Conservation (phyloP, 148 eudicot genomes). For the Dysphania ambrosioides region DNA sequence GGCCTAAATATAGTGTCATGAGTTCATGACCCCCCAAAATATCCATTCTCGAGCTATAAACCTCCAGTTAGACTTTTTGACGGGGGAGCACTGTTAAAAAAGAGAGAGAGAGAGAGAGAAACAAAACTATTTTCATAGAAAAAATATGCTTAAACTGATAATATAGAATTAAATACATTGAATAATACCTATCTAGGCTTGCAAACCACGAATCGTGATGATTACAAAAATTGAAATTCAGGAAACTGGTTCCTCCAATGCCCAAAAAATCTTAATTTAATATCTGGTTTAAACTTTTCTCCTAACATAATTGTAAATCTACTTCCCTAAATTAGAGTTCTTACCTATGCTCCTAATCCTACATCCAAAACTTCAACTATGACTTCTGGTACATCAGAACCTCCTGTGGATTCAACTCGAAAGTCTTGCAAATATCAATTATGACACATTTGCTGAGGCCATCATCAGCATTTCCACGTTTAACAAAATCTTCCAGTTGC, state of each 20-base stretch:
- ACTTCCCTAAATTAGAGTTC: not conserved
- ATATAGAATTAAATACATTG: not conserved
- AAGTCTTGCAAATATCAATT: slow-evolving; percentile 60
- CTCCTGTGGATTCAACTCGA: slow-evolving; percentile 55
- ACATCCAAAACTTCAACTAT: slow-evolving; percentile 7
- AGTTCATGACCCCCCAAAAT: too few species aligned
- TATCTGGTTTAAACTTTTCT: not conserved
- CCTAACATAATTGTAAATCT: slow-evolving; percentile 9
- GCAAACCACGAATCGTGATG: not conserved
- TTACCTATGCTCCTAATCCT: slow-evolving; percentile 14
- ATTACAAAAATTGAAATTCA: slow-evolving; percentile 3
- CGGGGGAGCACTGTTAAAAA: not conserved
- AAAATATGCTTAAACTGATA: not conserved
- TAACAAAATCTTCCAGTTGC: slow-evolving; percentile 60
- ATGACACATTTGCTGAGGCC: slow-evolving; percentile 55
- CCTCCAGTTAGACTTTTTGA: not conserved
- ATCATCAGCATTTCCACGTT: slow-evolving; percentile 30
- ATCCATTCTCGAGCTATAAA: not conserved
- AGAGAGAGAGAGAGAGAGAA: not conserved
- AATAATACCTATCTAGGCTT: not conserved
- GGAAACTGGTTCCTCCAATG: not conserved
- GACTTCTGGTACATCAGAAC: slow-evolving; percentile 55
- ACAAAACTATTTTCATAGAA: not conserved
- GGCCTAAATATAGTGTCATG: not conserved
- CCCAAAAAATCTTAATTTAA: slow-evolving; percentile 8